Evolutionary conservation across 2,329 filamentous ascomycete species (phyloP).

Genomic region (Pseudogymnoascus destructans): DNA sequence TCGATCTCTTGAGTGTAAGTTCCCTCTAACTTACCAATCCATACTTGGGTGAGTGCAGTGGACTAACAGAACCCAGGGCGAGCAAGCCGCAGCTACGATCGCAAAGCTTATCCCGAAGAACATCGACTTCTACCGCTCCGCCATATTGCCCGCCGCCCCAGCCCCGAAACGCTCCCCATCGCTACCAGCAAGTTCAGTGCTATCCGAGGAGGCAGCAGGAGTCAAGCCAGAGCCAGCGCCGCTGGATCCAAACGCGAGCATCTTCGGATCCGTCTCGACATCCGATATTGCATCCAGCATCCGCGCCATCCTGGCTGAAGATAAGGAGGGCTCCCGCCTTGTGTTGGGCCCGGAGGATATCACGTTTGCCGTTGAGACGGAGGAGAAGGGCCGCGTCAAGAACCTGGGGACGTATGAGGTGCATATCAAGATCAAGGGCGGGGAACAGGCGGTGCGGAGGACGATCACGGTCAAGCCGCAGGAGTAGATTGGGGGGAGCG

Average conservation of each 20-base stretch:
- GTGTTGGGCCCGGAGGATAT: slow-evolving; percentile 37
- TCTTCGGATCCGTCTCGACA: slow-evolving; percentile 40
- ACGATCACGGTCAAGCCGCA: slow-evolving; percentile 31
- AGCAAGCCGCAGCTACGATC: slow-evolving; percentile 18
- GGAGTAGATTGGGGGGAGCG: slow-evolving; percentile 18
- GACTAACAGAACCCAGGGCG: slow-evolving; percentile 15
- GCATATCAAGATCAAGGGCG: slow-evolving; percentile 37
- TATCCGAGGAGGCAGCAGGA: slow-evolving; percentile 26
- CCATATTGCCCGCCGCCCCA: slow-evolving; percentile 26
- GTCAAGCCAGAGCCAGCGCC: slow-evolving; percentile 26
- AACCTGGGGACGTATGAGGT: slow-evolving; percentile 38
- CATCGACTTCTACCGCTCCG: slow-evolving; percentile 22
- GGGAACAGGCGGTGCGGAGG: slow-evolving; percentile 30
- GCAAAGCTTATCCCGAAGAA: slow-evolving; percentile 19
- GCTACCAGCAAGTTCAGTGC: slow-evolving; percentile 16
- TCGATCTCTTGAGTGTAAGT: slow-evolving; percentile 21
- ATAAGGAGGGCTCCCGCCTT: slow-evolving; percentile 38
- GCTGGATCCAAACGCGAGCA: slow-evolving; percentile 24
- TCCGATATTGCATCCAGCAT: slow-evolving; percentile 37
- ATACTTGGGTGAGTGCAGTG: not conserved
- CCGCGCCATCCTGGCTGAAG: slow-evolving; percentile 34
- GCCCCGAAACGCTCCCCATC: slow-evolving; percentile 25
- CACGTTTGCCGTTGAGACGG: slow-evolving; percentile 31
- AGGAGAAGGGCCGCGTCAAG: slow-evolving; percentile 35
- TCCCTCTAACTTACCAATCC: not conserved